Base-by-base conservation (phyloP, 768 basidiomycete genomes). In the Boletus coccyginus region DNA sequence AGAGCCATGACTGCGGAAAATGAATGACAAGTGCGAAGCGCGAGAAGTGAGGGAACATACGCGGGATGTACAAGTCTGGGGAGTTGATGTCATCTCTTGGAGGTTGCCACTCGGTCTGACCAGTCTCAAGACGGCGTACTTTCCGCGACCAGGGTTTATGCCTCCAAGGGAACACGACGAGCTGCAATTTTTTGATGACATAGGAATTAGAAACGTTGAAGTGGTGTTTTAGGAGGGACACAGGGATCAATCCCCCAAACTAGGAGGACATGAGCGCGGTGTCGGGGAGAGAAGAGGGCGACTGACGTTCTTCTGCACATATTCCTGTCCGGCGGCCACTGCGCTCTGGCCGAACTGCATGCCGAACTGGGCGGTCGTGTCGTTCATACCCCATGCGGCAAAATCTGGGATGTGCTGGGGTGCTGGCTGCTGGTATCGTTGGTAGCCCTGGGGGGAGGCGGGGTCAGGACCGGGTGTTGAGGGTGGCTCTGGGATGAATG, bases 121-220 rank as follows among this genome's bases (percentile, higher is more conserved):
- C 68, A 59, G 85, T 77, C 66, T 92, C 88, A 21, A 83, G 78
- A 48, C 90, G 80, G 50, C 74, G 77, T 12, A 86, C 68, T 57
- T 84, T 83, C 9, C 96, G 79, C 2, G 86, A 81, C 90, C 94
- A 95, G 0, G 94, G 90, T 55, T 81, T 84, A 69, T 98, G 95
- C 42, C 86, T 72, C 97, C 97, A 98, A 0, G 97, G 97, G 62
- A 97, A 98, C n/a, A 98, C 75, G 14, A 99, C 77, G 11, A 98
- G 76, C 14, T 82, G 81, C 8, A 99, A 75, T 69, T 98, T 99
- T 63, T 81, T 81, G 42, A 98, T 86, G 53, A 98, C 97, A 70
- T 99, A 99, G 0, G 86, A 88, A 68, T 98, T 98, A 14, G 92
- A 93, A 11, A 99, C 97, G 71, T 97, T 93, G 75, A 98, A 98